Conservation (phyloP, 164 flowering plant genomes). For the Nelumbo lutea region DNA sequence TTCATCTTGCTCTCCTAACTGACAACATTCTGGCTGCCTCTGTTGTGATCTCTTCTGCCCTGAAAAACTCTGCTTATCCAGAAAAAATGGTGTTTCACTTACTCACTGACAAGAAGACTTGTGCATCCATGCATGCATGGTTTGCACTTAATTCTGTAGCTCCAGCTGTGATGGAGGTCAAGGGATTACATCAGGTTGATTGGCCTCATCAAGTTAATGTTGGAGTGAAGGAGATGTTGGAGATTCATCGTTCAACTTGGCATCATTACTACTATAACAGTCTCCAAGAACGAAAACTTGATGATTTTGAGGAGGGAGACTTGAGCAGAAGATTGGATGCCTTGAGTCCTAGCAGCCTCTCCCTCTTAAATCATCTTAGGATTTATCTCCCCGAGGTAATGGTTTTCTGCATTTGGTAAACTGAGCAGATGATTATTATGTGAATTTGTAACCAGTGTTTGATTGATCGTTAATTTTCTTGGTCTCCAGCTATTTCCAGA, state of each 20-base stretch:
- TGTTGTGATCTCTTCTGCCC: conserved; percentile 77
- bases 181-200: conserved; percentile 90
- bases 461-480: not conserved
- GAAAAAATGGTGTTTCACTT: conserved; percentile 70
- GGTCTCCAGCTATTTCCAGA: conserved; percentile 84
- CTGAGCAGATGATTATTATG: too few species aligned
- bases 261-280: conserved; percentile 75
- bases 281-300: conserved; percentile 70
- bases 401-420: too few species aligned
- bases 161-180: conserved; percentile 85
- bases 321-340: conserved; percentile 88
- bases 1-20: conserved; percentile 85
- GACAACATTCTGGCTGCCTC: conserved; percentile 90
- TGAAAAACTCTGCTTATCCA: conserved; percentile 54
- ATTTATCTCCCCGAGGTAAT: conserved; percentile 90
- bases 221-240: conserved; percentile 94
- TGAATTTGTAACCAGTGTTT: not conserved
- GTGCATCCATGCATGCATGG: conserved; percentile 95
- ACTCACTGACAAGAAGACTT: conserved; percentile 85
- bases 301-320: conserved; percentile 57
- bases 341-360: conserved; percentile 89
- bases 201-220: conserved; percentile 89
- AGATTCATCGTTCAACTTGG: conserved; percentile 72
- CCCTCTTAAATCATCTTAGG: conserved; percentile 86
- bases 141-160: conserved; percentile 71